phyloP scores from a whole-genome alignment of 75 land plant species.

The Sequoia sempervirens region DNA sequence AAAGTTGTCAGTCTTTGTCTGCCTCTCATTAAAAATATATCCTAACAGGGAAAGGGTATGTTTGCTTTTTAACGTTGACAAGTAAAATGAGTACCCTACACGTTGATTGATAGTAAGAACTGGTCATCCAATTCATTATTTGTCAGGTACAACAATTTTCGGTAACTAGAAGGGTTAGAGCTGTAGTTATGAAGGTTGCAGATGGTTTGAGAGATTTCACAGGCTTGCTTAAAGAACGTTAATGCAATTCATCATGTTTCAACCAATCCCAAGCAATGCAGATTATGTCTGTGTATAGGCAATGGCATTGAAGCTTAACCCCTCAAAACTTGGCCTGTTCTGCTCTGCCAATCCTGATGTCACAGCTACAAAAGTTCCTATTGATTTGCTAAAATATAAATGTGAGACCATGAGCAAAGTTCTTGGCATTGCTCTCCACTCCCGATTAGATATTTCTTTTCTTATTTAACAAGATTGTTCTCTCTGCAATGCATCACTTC shows the following conservation, averaged over 20 bases:
- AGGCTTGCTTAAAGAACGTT: background rate
- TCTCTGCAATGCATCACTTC: background rate
- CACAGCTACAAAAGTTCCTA: background rate
- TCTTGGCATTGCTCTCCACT: background rate
- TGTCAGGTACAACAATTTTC: background rate
- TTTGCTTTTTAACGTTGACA: no score
- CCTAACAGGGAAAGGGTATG: background rate
- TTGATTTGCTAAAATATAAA: background rate
- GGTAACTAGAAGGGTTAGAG: background rate
- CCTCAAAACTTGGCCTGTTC: background rate
- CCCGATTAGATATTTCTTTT: background rate
- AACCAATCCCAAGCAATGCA: background rate
- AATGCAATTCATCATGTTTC: background rate
- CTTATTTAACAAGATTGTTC: background rate
- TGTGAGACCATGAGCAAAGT: background rate
- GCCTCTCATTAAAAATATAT: background rate
- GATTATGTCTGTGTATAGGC: background rate
- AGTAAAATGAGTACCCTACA: background rate
- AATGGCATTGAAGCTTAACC: no score
- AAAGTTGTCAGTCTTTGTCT: background rate
- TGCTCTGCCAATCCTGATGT: no score
- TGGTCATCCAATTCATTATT: background rate
- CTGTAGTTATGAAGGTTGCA: background rate
- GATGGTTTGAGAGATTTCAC: background rate
- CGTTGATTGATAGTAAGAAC: background rate